Percentiles rank a stretch among this genome's conserved stretches.
Evolutionary conservation across 1,139 yeast species (phyloP).

Genomic region (Sugiyamaella xylanicola): DNA sequence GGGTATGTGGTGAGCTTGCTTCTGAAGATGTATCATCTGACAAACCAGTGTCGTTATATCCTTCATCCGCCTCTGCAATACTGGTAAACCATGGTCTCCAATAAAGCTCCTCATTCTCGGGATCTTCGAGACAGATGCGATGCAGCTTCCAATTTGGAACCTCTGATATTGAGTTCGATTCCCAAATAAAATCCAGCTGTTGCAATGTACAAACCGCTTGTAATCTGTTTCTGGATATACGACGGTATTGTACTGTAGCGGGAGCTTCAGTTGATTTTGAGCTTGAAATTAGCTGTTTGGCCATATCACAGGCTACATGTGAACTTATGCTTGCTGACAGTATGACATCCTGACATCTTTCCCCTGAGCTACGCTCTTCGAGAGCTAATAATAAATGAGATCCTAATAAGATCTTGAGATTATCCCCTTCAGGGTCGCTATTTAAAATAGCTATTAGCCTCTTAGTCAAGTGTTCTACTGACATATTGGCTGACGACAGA

Average conservation of each 20-base stretch:
- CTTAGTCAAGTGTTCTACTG: constrained; percentile 2
- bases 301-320: constrained; percentile 13
- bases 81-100: constrained; percentile 35
- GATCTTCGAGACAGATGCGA: constrained; percentile 31
- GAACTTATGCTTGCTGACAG: constrained; percentile 12
- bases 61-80: constrained; percentile 31
- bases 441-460: not conserved
- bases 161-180: constrained; percentile 30
- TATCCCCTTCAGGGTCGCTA: not conserved
- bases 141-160: constrained; percentile 31
- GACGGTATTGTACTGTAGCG: constrained; percentile 22
- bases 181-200: constrained; percentile 35
- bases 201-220: constrained; percentile 30
- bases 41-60: constrained; percentile 23
- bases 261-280: not conserved
- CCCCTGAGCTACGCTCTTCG: not conserved
- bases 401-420: not conserved
- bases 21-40: not conserved
- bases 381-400: not conserved
- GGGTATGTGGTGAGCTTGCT: not conserved
- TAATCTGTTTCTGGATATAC: constrained; percentile 29
- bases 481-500: not conserved
- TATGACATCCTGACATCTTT: not conserved
- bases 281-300: not conserved
- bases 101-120: constrained; percentile 37